Evolutionary conservation across 129 eudicot species (phyloP).

Genomic region (Centella asiatica): DNA sequence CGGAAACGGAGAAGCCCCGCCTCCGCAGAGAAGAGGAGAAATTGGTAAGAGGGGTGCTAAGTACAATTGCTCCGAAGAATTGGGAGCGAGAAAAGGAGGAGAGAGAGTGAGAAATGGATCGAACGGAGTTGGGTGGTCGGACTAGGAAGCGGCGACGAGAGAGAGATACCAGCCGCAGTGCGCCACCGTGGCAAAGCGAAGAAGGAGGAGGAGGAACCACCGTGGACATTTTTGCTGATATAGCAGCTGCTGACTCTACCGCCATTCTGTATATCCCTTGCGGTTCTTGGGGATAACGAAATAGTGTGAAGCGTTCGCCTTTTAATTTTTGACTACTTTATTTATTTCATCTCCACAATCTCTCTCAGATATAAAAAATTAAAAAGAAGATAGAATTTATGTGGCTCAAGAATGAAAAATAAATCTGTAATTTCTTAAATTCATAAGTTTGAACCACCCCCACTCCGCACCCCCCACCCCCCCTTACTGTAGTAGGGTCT

Average conservation of each 20-base stretch:
- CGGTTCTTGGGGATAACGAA: slow-evolving; percentile 9
- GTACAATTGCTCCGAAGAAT: slow-evolving; percentile 37
- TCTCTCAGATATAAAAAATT: neutral
- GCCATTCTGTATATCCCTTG: slow-evolving; percentile 29
- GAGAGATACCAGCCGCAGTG: slow-evolving; percentile 11
- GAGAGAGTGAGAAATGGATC: neutral
- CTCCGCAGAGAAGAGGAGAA: slow-evolving; percentile 16
- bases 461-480: no score
- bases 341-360: neutral
- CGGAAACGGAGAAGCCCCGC: slow-evolving; percentile 32
- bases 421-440: neutral
- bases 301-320: neutral
- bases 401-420: neutral
- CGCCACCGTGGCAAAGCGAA: slow-evolving; percentile 23
- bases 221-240: slow-evolving; percentile 21
- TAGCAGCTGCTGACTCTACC: slow-evolving; percentile 25
- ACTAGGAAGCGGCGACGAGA: slow-evolving; percentile 17
- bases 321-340: neutral
- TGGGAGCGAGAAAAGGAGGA: slow-evolving; percentile 24
- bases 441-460: no score
- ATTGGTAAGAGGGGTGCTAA: slow-evolving; percentile 13
- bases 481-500: no score
- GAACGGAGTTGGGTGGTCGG: slow-evolving; percentile 2
- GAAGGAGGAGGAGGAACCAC: slow-evolving; percentile 3
- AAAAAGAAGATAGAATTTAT: neutral